phyloP scores from a whole-genome alignment of 2,329 filamentous ascomycete species.

The Colletotrichum phormii region DNA sequence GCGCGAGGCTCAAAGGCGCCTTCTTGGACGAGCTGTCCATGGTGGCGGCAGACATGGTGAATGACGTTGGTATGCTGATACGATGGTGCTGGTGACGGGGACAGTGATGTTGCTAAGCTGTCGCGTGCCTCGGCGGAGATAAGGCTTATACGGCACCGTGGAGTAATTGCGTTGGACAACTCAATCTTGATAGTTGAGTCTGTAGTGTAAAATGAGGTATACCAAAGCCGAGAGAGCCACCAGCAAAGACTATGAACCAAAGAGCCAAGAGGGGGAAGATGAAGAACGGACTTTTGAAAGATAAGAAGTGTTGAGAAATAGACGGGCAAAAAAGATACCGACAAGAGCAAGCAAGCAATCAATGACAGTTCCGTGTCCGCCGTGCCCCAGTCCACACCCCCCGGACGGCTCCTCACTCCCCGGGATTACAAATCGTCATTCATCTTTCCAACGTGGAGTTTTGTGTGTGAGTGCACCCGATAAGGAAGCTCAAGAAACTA shows the following conservation, averaged over 20 bases:
- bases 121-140: neutral
- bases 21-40: constrained; percentile 22
- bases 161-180: neutral
- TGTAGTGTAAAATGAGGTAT: neutral
- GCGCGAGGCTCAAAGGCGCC: constrained; percentile 78
- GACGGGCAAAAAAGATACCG: neutral
- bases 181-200: neutral
- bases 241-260: neutral
- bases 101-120: neutral
- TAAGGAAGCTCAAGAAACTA: constrained; percentile 30
- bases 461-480: constrained; percentile 12
- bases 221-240: neutral
- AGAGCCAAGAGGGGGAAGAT: neutral
- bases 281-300: neutral
- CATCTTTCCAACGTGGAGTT: constrained; percentile 6
- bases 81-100: neutral
- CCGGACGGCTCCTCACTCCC: neutral
- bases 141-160: neutral
- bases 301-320: neutral
- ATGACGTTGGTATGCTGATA: neutral
- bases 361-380: neutral
- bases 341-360: neutral
- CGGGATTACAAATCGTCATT: constrained; percentile 36
- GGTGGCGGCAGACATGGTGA: constrained; percentile 12
- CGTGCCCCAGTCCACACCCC: neutral